A percentile compares a stretch with the other conserved stretches of the same genome.
Evolutionary conservation across 352 stramenopile genomes (phyloP).

Genomic region (Phytophthora quininea): DNA sequence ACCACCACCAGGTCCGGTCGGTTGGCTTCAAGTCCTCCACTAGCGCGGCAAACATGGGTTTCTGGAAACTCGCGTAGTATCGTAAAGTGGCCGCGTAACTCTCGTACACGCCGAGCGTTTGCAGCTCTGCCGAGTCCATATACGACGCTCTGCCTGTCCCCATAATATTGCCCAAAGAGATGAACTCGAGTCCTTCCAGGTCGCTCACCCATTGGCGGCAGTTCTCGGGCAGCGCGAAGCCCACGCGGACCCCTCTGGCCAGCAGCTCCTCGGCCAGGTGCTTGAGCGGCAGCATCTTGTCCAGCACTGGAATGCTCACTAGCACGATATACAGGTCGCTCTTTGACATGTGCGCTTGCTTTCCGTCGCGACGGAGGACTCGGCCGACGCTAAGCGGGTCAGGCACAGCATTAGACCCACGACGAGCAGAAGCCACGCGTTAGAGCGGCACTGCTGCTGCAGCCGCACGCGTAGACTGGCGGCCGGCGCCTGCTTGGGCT

Average conservation of each 20-base stretch:
- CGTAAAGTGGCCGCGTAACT: constrained; percentile 71
- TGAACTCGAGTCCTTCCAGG: constrained; percentile 78
- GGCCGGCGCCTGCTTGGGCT: neutral
- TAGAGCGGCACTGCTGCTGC: constrained; percentile 40
- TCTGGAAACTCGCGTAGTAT: constrained; percentile 82
- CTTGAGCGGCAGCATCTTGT: constrained; percentile 85
- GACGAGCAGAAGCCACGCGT: constrained; percentile 39
- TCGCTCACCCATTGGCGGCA: constrained; percentile 82
- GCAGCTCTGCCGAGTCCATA: constrained; percentile 38
- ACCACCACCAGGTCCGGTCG: constrained; percentile 72
- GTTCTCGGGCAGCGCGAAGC: constrained; percentile 83
- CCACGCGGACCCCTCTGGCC: constrained; percentile 73
- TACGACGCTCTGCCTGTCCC: constrained; percentile 41
- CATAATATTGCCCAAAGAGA: constrained; percentile 71
- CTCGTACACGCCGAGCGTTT: constrained; percentile 56
- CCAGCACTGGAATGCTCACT: constrained; percentile 83
- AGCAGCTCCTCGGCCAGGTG: constrained; percentile 78
- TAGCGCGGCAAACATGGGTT: constrained; percentile 71
- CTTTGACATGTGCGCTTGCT: constrained; percentile 16
- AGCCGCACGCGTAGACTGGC: constrained; percentile 11
- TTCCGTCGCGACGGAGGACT: constrained; percentile 9
- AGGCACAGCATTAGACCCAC: constrained; percentile 35
- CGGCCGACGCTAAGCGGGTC: constrained; percentile 10
- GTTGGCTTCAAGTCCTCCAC: constrained; percentile 69
- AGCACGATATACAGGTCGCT: constrained; percentile 79